Base-by-base conservation (phyloP, 2,329 filamentous ascomycete genomes). In the Fusarium torreyae region DNA sequence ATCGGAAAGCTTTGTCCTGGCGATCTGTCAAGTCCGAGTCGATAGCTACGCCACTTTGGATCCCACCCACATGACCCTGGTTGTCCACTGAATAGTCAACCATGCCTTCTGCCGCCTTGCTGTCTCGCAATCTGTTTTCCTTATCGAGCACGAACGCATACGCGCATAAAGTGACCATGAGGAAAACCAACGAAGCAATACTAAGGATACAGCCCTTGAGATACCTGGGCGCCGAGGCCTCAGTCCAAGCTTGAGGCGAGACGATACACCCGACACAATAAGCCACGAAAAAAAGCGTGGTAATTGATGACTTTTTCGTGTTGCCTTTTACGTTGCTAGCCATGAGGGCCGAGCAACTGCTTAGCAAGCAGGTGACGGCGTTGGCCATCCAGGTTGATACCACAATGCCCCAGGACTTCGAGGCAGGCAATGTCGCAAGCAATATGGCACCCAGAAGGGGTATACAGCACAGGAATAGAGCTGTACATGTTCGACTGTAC, bases 311-410 rank as follows among this genome's bases (percentile, higher is more conserved):
- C 39, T 42, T 42, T 20, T 42, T 42, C 6, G 39, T 42, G 7
- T 42, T 42, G 20, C 39, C 39, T 17, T 42, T 42, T 6, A 42
- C 39, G 11, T 42, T 42, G 11, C 39, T 42, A 22, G 39, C 39
- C 39, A 42, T 42, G 39, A 42, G 39, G 22, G 39, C 39, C 6
- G 39, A 42, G 39, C 39, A 42, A 20, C 39, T 42, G 39, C 39
- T 42, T 6, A 42, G 39, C 20, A 42, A 24, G 18, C 39, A 42
- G 14, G 39, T 42, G 6, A 42, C 20, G 13, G 39, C 39, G 22
- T 42, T 42, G n/a, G 39, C 39, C 39, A 42, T 42, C 39, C 39
- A 42, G n/a, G 39, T 42, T 42, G 39, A 42, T 11, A 20, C 39
- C 7, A 42, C 39, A 20, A 42, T 42, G 7, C 39, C 39, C 39